Conservation (phyloP, 129 eudicot genomes). For the sunflower (Helianthus annuus) region HanXRQr2.0-SUNRISE NC_035434.2:149761333-149761832, state of each 20-base stretch:
- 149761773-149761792: no score
- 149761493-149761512: constrained; percentile 39
- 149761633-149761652: constrained; percentile 53
- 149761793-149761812: no score
- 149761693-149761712: no score
- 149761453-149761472: constrained; percentile 69
- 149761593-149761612: constrained; percentile 62
- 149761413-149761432: constrained; percentile 28
- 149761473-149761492: constrained; percentile 64
- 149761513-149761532: constrained; percentile 33
- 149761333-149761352: constrained; percentile 66
- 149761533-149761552: constrained; percentile 46
- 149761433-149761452: constrained; percentile 47
- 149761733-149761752: no score
- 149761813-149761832: no score
- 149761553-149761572: constrained; percentile 41
- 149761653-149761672: constrained; percentile 11
- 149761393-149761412: constrained; percentile 10
- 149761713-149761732: no score
- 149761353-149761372: constrained; percentile 58
- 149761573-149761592: constrained; percentile 64
- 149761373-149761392: constrained; percentile 28
- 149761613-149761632: constrained; percentile 64
- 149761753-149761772: no score
- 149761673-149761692: background rate